Conservation (phyloP, 441 rosid species). For the Croton setiger region DNA sequence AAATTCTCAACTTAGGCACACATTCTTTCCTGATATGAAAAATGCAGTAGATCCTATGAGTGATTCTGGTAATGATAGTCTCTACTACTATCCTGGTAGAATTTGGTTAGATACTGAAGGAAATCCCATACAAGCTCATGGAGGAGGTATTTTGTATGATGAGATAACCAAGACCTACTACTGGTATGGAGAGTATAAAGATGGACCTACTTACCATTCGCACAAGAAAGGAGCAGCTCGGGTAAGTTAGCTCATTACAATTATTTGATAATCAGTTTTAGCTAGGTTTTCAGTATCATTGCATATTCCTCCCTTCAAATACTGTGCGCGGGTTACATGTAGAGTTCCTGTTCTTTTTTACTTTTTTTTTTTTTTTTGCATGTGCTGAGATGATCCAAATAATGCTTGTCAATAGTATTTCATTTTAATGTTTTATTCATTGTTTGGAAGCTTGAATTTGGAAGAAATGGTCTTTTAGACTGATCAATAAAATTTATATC, state of each 20-base stretch:
- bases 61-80: slow-evolving; percentile 52
- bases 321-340: slow-evolving; percentile 6
- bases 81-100: slow-evolving; percentile 64
- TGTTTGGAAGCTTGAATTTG: slow-evolving; percentile 8
- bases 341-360: background rate
- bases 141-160: slow-evolving; percentile 72
- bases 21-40: slow-evolving; percentile 69
- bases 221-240: slow-evolving; percentile 82
- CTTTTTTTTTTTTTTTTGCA: background rate
- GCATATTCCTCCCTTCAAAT: background rate
- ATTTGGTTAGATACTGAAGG: slow-evolving; percentile 93
- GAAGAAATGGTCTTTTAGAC: background rate
- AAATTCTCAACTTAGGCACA: slow-evolving; percentile 63
- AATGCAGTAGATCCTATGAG: slow-evolving; percentile 58
- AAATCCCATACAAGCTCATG: slow-evolving; percentile 93
- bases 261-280: background rate
- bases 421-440: background rate
- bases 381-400: slow-evolving; percentile 5
- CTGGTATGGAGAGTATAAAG: slow-evolving; percentile 97
- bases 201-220: slow-evolving; percentile 83
- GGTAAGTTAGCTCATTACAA: slow-evolving; percentile 46
- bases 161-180: slow-evolving; percentile 56
- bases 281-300: slow-evolving; percentile 4
- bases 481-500: background rate
- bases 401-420: slow-evolving; percentile 8